These are phyloP conservation scores for Nakaseomyces sp. DNA, from an alignment of 1,139 yeast genomes.

Conservation along the genomic window DNA sequence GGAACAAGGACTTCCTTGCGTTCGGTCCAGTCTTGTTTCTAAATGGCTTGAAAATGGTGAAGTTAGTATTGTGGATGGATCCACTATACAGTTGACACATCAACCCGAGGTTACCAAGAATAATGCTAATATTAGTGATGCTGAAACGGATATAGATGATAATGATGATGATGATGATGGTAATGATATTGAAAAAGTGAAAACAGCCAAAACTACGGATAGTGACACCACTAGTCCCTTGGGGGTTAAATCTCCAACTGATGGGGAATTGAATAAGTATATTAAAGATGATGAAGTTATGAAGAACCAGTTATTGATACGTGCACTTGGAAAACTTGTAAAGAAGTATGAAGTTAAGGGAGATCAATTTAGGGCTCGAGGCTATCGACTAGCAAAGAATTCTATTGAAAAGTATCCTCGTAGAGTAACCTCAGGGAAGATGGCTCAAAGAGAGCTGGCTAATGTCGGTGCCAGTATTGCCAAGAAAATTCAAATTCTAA, in stretches of 20 bases:
- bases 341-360: constrained; percentile 35
- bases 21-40: constrained; percentile 11
- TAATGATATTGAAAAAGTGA: not conserved
- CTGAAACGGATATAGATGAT: not conserved
- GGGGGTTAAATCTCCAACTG: not conserved
- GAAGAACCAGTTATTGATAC: constrained; percentile 35
- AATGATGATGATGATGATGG: constrained; percentile 1
- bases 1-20: constrained; percentile 11
- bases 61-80: not conserved
- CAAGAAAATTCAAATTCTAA: constrained; percentile 41
- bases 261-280: no score
- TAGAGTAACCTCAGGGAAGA: constrained; percentile 34
- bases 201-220: not conserved
- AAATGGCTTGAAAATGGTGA: constrained; percentile 11
- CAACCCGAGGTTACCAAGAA: not conserved
- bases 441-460: constrained; percentile 35
- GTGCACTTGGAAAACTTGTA: constrained; percentile 34
- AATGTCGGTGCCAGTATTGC: constrained; percentile 43
- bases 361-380: constrained; percentile 37
- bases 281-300: not conserved
- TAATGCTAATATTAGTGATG: not conserved
- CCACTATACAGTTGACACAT: not conserved
- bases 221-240: no score
- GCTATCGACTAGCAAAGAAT: constrained; percentile 43
- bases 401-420: constrained; percentile 29